Conservation (phyloP, 441 rosid genomes). For the Theobroma grandiflorum region DNA sequence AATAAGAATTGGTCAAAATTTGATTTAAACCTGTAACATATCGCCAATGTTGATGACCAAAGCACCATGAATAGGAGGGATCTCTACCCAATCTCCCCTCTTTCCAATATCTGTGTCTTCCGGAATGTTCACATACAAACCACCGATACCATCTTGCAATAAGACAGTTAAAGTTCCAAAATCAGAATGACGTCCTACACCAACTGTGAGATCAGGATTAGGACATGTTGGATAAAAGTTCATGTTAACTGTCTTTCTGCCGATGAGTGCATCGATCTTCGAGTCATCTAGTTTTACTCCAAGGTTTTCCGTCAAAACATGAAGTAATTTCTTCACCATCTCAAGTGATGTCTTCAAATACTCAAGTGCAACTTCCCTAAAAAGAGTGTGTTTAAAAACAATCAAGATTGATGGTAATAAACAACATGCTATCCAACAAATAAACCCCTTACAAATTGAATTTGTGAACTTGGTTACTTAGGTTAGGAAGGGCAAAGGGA, state of each 20-base stretch:
- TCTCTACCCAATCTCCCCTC: constrained; percentile 58
- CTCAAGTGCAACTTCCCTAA: background rate
- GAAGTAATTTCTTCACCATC: background rate
- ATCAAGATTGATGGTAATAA: constrained; percentile 11
- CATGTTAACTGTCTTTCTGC: constrained; percentile 59
- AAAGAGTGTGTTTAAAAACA: background rate
- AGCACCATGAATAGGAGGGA: background rate
- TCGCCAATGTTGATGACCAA: constrained; percentile 73
- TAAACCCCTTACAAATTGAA: too few species aligned
- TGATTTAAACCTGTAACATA: constrained; percentile 46
- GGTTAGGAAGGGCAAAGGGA: too few species aligned
- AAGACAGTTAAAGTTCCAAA: constrained; percentile 56
- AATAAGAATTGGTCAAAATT: too few species aligned
- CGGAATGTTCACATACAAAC: constrained; percentile 50
- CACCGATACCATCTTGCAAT: constrained; percentile 67
- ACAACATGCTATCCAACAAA: background rate
- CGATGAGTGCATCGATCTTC: constrained; percentile 44
- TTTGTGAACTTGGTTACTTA: too few species aligned
- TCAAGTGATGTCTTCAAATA: background rate
- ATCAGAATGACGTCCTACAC: constrained; percentile 71
- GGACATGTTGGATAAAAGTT: constrained; percentile 71
- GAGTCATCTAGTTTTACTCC: constrained; percentile 47
- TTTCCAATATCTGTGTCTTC: constrained; percentile 27
- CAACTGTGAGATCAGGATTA: constrained; percentile 63
- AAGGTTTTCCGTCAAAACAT: constrained; percentile 44